Evolutionary conservation across 495 filamentous ascomycete species (phyloP), one percentile per base, ranked within the genome.

Genomic region (Talaromyces liani): DNA sequence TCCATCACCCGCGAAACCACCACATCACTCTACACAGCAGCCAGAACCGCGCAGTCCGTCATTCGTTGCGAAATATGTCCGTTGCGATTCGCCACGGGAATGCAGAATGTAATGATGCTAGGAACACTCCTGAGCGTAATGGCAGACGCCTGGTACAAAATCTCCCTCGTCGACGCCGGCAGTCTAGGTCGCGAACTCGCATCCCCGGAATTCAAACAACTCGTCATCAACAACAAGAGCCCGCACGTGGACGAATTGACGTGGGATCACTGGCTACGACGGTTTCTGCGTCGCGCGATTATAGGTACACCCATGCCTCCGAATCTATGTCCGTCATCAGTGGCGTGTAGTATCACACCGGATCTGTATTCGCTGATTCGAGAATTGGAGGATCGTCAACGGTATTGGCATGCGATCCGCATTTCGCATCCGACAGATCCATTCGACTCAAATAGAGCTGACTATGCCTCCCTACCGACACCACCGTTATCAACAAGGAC

Each of bases 91-190:
- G 69, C 76, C 25, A 77, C 77, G 1, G 75, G 73, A 8, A 65
- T 84, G 18, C 87, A 89, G 63, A 89, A 83, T 67, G 78, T 86
- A 45, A 89, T 89, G 86, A 81, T 88, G 61, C 80, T 87, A 10
- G 86, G 82, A 6, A 84, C 86, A 0, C 75, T 90, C 8, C 75
- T 91, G 22, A 86, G 84, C 20, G 82, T 85, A 12, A 76, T 87
- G 31, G 84, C 84, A 20, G 80, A 87, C 69, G 77, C 82, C 3
- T 91, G 79, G 79, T 66, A 77, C 5, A 73, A 75, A 8, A 70
- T 80, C 12, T 75, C 67, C 10, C 70, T 75, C 27, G 67, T 71
- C 22, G 71, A 79, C 24, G 61, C 77, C 14, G 61, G 63, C 29
- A 72, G 76, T 10, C 67, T 80, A 10, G 78, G 78, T 3, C 69